Evolutionary conservation across 2,329 filamentous ascomycete genomes (phyloP), one percentile per base, ranked within the genome.

Genomic region (Cladophialophora chaetospira): DNA sequence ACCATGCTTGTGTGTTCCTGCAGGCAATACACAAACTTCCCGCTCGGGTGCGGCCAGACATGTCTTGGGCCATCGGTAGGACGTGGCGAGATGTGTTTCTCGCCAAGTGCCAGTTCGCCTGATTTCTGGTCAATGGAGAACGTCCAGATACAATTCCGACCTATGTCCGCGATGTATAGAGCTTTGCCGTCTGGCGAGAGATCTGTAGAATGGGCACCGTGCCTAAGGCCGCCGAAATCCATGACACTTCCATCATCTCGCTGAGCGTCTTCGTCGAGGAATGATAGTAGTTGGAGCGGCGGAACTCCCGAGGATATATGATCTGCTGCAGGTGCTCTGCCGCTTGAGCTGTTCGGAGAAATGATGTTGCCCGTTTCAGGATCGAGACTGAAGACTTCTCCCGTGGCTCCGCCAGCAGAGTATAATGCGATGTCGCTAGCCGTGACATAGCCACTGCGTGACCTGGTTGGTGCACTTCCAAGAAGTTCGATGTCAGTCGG

Each of bases 141-240:
- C 5, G 62, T 63, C 63, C 63, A 67, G 48, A 67, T 66, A 47
- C 63, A 65, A 51, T 67, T 65, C 2, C 65, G 62, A 2, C 67
- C 66, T 2, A 68, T 69, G 58, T 69, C 66, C 0, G 67, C 66
- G 4, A 69, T 46, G 44, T 69, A 69, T 8, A 69, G 47, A 3
- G 60, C 57, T 13, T 50, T 45, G 11, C 63, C 62, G 42, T 64
- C 58, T 0, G 66, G 66, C 5, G 63, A 65, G 9, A 69, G 58
- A 29, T 68, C 67, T 2, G 66, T 59, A 9, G 60, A 62, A 53
- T 69, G 67, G 1, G 67, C 62, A 29, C 65, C 65, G 52, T 67
- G 65, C 4, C 65, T 60, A 21, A 67, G 62, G 17, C 65, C 65
- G 33, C 65, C 65, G 44, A 67, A 67, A 52, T 67, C 65, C 60